Base-by-base conservation (phyloP, 371 early-diverging fungal species). In the Mucor ambiguus region DNA sequence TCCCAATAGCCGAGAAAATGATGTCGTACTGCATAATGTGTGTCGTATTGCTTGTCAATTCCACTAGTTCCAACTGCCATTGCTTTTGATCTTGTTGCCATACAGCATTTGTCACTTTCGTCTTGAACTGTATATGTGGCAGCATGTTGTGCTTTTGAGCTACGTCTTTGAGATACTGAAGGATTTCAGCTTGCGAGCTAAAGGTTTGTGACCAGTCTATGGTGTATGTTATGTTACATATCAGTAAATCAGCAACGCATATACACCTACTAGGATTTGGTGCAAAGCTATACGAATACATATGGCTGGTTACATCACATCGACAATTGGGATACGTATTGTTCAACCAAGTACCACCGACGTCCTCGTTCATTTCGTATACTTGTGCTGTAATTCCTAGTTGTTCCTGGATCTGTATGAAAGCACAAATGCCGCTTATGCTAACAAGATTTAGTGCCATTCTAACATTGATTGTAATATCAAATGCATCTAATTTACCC, bases 311-410 rank as follows among this genome's bases (percentile, higher is more conserved):
- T 24, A 87, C 77, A 71, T 90, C 87, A 67, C 88, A 87, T 14
- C 80, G 87, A 26, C 78, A 75, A 0, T 87, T 88, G 9, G 87
- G 88, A 54, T 88, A 88, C 0, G 63, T 79, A 70, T 88, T 90
- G 24, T 72, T 54, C 59, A 74, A 71, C 90, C 90, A 89, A 5
- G 87, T 87, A 12, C 90, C 90, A 0, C 87, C 88, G n/a, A 87
- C 70, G 26, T 80, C 84, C 3, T 72, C 69, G 16, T 73, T 74
- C 43, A 77, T 73, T 60, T 89, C 90, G 71, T 81, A 87, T 20
- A 89, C 67, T 28, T 74, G 73, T 55, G 68, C 77, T 56, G 54
- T 74, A 43, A 85, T 63, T 29, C 79, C 77, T 48, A 87, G 63
- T 38, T 83, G 64, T 22, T 82, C 73, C 68, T 80, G 68, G 0